Evolutionary conservation across 306 rosid genomes (phyloP), one percentile per base, ranked within the genome.

Genomic region (Hippophae gyantsensis): DNA sequence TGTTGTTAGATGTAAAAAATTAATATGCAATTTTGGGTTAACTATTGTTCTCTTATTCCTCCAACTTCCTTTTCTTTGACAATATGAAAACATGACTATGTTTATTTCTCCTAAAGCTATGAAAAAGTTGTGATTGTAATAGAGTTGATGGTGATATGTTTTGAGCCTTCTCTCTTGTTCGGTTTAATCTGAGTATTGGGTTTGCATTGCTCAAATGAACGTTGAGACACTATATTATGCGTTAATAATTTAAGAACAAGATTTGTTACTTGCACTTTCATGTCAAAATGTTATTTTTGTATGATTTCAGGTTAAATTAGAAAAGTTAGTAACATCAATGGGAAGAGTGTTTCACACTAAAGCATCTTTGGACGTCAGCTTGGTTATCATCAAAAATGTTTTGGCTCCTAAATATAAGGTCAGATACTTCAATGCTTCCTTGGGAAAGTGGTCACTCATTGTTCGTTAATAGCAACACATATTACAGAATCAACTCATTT

Each of bases 391-490:
- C 66, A 92, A 87, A 74, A 87, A 74, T 77, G 98, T 88, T 62
- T 76, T 85, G 79, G 96, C 98, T 63, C 83, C 82, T 23, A 92
- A 92, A 72, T 92, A 92, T 86, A 85, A 87, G 96, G 98, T 54
- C 10, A 46, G 67, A 47, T 54, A 48, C 63, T 83, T 68, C 27
- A 76, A 52, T 56, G 51, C 68, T 49, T 18, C 23, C 23, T 18
- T 18, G 23, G 23, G 23, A 18, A 18, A 18, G 23, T 18, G 23
- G 23, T 7, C 55, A 68, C 74, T 55, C 74, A 90, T 26, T 95
- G 98, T 69, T 90, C 98, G 71, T 90, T 90, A 58, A 90, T 67
- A 48, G 98, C 76, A 42, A 90, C 96, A 54, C 98, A 90, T 69
- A 90, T 69, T 8, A 87, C 92, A 58, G 95, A 83, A 67, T 90